Evolutionary conservation across 2,329 filamentous ascomycete genomes (phyloP).

Genomic region (Colletotrichum sp.): DNA sequence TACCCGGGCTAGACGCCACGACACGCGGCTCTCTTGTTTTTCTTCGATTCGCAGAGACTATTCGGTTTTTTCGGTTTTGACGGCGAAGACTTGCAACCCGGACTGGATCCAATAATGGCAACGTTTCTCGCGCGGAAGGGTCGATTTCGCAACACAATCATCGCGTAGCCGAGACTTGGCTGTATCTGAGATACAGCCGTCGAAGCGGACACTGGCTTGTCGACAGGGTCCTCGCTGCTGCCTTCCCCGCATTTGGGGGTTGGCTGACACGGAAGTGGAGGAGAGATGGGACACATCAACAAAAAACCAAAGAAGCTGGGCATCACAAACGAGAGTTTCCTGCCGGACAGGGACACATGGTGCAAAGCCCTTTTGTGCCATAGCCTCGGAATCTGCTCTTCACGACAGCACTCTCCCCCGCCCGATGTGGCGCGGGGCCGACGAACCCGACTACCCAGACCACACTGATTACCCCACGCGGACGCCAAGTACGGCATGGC

Average conservation of each 20-base stretch:
- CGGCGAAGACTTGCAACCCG: slow-evolving; percentile 21
- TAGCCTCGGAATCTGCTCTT: slow-evolving; percentile 5
- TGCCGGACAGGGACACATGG: slow-evolving; percentile 36
- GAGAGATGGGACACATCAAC: slow-evolving; percentile 29
- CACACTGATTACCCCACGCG: slow-evolving; percentile 22
- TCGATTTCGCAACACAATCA: slow-evolving; percentile 35
- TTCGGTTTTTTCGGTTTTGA: slow-evolving; percentile 23
- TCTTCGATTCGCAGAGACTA: slow-evolving; percentile 21
- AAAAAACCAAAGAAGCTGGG: slow-evolving; percentile 33
- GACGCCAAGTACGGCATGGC: slow-evolving; percentile 7
- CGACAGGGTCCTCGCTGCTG: slow-evolving; percentile 39
- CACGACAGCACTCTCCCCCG: neutral
- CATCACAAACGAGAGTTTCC: slow-evolving; percentile 23
- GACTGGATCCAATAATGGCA: slow-evolving; percentile 34
- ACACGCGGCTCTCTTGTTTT: slow-evolving; percentile 18
- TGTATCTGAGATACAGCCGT: slow-evolving; percentile 44
- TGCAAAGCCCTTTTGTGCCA: slow-evolving; percentile 23
- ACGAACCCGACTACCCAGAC: slow-evolving; percentile 6
- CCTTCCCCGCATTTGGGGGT: slow-evolving; percentile 15
- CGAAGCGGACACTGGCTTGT: slow-evolving; percentile 50
- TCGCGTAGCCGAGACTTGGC: slow-evolving; percentile 37
- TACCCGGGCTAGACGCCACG: slow-evolving; percentile 37
- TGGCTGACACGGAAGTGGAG: slow-evolving; percentile 30
- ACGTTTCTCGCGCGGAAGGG: slow-evolving; percentile 23
- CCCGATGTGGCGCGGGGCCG: neutral